Base-by-base conservation (phyloP, 805 yeast species). In the Saccharomycopsis capsularis region DNA sequence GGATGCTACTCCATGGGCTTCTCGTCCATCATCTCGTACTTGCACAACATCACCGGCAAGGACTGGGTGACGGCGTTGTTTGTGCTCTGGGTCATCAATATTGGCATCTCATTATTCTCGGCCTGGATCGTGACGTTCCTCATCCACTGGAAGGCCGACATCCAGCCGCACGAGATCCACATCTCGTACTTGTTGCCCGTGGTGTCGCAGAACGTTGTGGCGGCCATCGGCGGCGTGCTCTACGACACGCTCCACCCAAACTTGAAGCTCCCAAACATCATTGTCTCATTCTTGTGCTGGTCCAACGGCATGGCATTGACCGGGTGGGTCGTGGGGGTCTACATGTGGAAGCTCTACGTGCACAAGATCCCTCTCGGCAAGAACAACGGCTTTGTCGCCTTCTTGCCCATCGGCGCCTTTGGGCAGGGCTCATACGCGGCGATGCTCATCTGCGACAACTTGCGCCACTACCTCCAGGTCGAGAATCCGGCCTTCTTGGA, bases 1-100 rank as follows among this genome's bases (percentile, higher is more conserved):
- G 96, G 95, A 4, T 81, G 91, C 54, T 74, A 76, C 49, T 81
- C 87, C 16, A 89, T 89, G 96, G 96, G 89, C 0, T 70, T 71
- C 54, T 73, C 78, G 9, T 79, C 95, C 2, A 63, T 88, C 59
- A 76, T 74, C 65, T 63, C 82, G 24, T 71, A 70, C 52, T 62
- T 60, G 32, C 53, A 83, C 24, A 68, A 77, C 18, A 69, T 70
- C 36, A 47, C 55, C 19, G 52, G 56, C 42, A 53, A 60, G 46
- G 56, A 63, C 11, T 69, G 83, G 73, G 65, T 73, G 38, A 66
- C 76, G 3, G 72, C 76, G 15, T 61, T 73, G 2, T 85, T 78
- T 63, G 75, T 69, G 1, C 64, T 88, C 23, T 89, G 95, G 95
- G 82, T 91, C 87, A 68, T 85, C 21, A 77, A 78, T 44, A 74